Percentiles rank a stretch among this genome's conserved stretches.
Conservation (phyloP, 805 yeast species). For the Schwanniomyces yamadae region DNA sequence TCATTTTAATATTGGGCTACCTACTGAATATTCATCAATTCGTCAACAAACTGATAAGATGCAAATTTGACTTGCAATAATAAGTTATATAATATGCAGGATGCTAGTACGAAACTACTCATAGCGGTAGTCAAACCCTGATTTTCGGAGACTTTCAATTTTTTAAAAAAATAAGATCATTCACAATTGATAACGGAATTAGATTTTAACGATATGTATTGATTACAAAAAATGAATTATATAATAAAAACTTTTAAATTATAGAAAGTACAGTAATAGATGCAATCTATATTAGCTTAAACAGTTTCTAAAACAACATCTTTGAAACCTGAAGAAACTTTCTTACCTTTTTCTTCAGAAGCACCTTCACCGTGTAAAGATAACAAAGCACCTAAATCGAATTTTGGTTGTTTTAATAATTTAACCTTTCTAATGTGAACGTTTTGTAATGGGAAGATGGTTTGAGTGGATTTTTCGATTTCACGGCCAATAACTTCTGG, state of each 20-base stretch:
- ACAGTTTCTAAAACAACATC: slow-evolving; percentile 98
- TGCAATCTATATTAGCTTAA: slow-evolving; percentile 37
- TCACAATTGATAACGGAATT: background rate
- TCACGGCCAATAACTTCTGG: slow-evolving; percentile 99
- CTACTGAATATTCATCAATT: too few relatives aligned
- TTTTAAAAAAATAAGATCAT: too few relatives aligned
- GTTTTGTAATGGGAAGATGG: slow-evolving; percentile 96
- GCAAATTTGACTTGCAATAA: too few relatives aligned
- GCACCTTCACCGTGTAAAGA: slow-evolving; percentile 96
- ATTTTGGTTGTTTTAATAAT: slow-evolving; percentile 97
- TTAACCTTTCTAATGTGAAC: slow-evolving; percentile 98
- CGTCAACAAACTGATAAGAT: too few relatives aligned
- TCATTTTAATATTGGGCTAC: too few relatives aligned
- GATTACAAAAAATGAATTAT: slow-evolving; percentile 4
- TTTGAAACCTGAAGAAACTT: slow-evolving; percentile 96
- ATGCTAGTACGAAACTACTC: too few relatives aligned
- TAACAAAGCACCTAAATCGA: slow-evolving; percentile 94
- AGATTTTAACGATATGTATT: slow-evolving; percentile 4
- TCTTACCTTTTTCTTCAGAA: slow-evolving; percentile 92
- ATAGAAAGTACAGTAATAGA: background rate
- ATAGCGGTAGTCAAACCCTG: too few relatives aligned
- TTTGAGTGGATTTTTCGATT: slow-evolving; percentile 92
- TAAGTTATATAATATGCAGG: too few relatives aligned
- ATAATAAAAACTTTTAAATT: slow-evolving; percentile 4
- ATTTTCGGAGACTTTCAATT: too few relatives aligned